phyloP scores from a whole-genome alignment of 495 filamentous ascomycete species.

The Penicillium paxilli region DNA sequence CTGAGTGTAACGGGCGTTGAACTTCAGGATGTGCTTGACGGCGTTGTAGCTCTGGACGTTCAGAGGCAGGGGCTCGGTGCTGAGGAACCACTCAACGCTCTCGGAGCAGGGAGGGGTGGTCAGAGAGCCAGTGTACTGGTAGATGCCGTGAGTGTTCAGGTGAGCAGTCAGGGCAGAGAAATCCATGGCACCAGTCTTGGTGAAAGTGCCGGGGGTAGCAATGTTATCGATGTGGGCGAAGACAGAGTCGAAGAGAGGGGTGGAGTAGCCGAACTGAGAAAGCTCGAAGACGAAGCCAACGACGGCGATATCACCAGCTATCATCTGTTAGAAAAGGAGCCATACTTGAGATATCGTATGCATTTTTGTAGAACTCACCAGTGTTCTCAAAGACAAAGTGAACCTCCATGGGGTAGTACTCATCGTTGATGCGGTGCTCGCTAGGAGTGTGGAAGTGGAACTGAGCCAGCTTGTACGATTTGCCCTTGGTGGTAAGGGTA shows the following conservation, averaged over 20 bases:
- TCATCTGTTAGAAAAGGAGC: not conserved
- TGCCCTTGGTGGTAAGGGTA: slow-evolving; percentile 37
- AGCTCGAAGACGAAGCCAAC: slow-evolving; percentile 62
- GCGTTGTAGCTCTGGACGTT: slow-evolving; percentile 53
- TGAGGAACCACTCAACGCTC: slow-evolving; percentile 58
- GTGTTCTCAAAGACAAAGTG: slow-evolving; percentile 63
- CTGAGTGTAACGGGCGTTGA: slow-evolving; percentile 64
- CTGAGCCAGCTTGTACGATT: slow-evolving; percentile 55
- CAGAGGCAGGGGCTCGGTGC: slow-evolving; percentile 49
- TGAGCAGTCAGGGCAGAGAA: slow-evolving; percentile 54
- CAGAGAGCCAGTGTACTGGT: slow-evolving; percentile 61
- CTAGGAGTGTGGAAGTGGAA: slow-evolving; percentile 73
- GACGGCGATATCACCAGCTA: slow-evolving; percentile 48
- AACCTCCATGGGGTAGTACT: slow-evolving; percentile 60
- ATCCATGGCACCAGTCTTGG: slow-evolving; percentile 54
- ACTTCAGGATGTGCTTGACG: slow-evolving; percentile 60
- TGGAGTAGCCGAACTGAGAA: slow-evolving; percentile 38
- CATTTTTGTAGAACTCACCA: slow-evolving; percentile 27
- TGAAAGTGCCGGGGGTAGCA: slow-evolving; percentile 51
- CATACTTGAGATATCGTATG: slow-evolving; percentile 8
- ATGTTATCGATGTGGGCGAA: slow-evolving; percentile 54
- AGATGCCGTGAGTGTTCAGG: slow-evolving; percentile 49
- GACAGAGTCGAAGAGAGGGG: slow-evolving; percentile 54
- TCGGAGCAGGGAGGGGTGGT: slow-evolving; percentile 71
- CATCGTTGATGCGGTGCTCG: slow-evolving; percentile 60